Evolutionary conservation across 129 eudicot genomes (phyloP).

Genomic region (Pulicaria dysenterica): DNA sequence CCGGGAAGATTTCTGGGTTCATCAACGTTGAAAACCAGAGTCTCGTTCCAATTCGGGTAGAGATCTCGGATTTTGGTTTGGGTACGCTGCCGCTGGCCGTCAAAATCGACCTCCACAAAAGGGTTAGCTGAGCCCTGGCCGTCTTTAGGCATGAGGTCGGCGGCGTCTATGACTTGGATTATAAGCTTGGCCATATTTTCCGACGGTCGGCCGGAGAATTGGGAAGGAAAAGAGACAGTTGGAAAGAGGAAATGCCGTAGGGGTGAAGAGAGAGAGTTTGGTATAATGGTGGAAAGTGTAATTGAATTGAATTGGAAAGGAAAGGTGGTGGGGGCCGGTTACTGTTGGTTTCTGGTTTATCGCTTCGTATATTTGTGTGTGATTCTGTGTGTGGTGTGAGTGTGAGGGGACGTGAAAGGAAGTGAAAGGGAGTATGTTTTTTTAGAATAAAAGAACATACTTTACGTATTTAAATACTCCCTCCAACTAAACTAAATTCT

Average conservation of each 20-base stretch:
- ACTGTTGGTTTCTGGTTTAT: conserved; percentile 20
- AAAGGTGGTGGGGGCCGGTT: conserved; percentile 25
- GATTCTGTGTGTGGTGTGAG: background rate
- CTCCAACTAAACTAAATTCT: background rate
- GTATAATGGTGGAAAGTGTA: conserved; percentile 3
- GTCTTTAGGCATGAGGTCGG: conserved; percentile 93
- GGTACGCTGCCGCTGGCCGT: conserved; percentile 60
- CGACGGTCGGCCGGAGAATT: conserved; percentile 5
- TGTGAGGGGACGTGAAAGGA: conserved; percentile 14
- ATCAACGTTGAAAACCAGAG: conserved; percentile 57
- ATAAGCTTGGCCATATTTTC: conserved; percentile 61
- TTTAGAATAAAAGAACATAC: background rate
- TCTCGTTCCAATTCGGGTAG: conserved; percentile 72
- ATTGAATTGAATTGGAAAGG: background rate
- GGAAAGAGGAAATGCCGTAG: conserved; percentile 20
- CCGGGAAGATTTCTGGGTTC: conserved; percentile 34
- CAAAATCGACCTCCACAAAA: conserved; percentile 64
- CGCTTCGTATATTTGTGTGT: conserved; percentile 21
- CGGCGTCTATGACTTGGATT: conserved; percentile 71
- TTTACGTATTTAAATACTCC: conserved; percentile 2
- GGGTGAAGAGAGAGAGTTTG: conserved; percentile 33
- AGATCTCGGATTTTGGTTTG: conserved; percentile 63
- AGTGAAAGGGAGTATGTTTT: conserved; percentile 19
- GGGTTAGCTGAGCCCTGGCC: conserved; percentile 90
- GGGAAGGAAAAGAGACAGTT: background rate